phyloP scores from a whole-genome alignment of 2,329 filamentous ascomycete genomes.

The Scolecobasidium constrictum region DNA sequence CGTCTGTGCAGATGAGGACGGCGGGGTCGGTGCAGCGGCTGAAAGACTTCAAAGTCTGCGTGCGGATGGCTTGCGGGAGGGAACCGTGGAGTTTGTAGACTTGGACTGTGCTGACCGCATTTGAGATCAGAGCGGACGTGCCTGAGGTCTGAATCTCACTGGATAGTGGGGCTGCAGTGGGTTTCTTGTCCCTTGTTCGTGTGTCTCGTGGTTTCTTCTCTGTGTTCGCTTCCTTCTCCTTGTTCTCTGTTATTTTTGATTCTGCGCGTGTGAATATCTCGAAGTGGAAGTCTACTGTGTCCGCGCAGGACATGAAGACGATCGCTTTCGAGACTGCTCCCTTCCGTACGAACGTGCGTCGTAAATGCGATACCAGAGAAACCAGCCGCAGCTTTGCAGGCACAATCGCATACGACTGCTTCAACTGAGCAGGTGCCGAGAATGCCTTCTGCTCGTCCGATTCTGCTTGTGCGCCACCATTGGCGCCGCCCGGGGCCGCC shows the following conservation, averaged over 20 bases:
- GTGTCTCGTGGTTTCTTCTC: slow-evolving; percentile 17
- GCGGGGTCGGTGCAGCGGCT: slow-evolving; percentile 61
- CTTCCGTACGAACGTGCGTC: slow-evolving; percentile 75
- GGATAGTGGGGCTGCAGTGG: slow-evolving; percentile 26
- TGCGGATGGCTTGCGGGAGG: slow-evolving; percentile 76
- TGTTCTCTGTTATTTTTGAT: slow-evolving; percentile 9
- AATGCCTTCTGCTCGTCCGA: slow-evolving; percentile 41
- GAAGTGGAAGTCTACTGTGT: slow-evolving; percentile 95
- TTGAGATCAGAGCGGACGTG: slow-evolving; percentile 61
- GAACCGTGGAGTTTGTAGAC: slow-evolving; percentile 87
- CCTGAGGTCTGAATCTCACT: slow-evolving; percentile 42
- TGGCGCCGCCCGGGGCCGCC: slow-evolving; percentile 46
- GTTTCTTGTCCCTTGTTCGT: background rate
- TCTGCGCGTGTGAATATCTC: slow-evolving; percentile 55
- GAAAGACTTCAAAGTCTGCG: slow-evolving; percentile 74
- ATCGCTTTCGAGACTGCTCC: slow-evolving; percentile 95
- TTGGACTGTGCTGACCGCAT: slow-evolving; percentile 63
- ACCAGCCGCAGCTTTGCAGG: slow-evolving; percentile 87
- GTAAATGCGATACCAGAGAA: slow-evolving; percentile 72
- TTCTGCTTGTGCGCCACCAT: slow-evolving; percentile 34
- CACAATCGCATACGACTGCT: slow-evolving; percentile 80
- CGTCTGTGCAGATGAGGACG: slow-evolving; percentile 86
- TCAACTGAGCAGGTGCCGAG: slow-evolving; percentile 81
- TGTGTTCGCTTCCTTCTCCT: slow-evolving; percentile 13
- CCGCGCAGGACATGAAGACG: slow-evolving; percentile 91